phyloP scores from a whole-genome alignment of 305 asterid genomes.

The Solanum hybrid region DNA sequence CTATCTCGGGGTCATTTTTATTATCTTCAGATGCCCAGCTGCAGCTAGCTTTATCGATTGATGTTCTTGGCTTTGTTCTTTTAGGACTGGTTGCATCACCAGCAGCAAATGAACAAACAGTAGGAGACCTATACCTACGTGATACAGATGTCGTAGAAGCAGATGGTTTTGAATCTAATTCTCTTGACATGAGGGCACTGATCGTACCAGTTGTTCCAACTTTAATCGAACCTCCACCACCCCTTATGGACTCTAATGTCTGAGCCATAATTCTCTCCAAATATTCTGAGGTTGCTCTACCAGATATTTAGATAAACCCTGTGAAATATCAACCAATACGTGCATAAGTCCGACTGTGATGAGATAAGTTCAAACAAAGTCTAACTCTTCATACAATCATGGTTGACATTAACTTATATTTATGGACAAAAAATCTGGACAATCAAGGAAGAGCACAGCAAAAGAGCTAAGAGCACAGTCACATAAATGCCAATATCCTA shows the following conservation, averaged over 20 bases:
- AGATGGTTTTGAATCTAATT: constrained; percentile 44
- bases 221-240: constrained; percentile 81
- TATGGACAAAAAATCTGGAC: background rate
- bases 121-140: constrained; percentile 4
- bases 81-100: constrained; percentile 22
- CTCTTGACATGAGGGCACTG: constrained; percentile 71
- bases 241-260: constrained; percentile 53
- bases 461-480: background rate
- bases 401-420: background rate
- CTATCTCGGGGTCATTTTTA: constrained; percentile 21
- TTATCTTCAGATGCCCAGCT: constrained; percentile 21
- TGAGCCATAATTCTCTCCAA: constrained; percentile 37
- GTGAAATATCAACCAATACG: background rate
- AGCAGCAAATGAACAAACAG: constrained; percentile 16
- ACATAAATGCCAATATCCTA: background rate
- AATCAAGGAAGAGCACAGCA: background rate
- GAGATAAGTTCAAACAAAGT: background rate
- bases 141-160: constrained; percentile 18
- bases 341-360: background rate
- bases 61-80: constrained; percentile 29
- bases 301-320: background rate
- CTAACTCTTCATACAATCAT: background rate
- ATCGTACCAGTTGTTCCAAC: constrained; percentile 78
- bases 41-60: constrained; percentile 48
- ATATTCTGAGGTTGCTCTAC: background rate